Conservation (phyloP, 768 basidiomycete genomes). For the Podaxis sp. region DNA sequence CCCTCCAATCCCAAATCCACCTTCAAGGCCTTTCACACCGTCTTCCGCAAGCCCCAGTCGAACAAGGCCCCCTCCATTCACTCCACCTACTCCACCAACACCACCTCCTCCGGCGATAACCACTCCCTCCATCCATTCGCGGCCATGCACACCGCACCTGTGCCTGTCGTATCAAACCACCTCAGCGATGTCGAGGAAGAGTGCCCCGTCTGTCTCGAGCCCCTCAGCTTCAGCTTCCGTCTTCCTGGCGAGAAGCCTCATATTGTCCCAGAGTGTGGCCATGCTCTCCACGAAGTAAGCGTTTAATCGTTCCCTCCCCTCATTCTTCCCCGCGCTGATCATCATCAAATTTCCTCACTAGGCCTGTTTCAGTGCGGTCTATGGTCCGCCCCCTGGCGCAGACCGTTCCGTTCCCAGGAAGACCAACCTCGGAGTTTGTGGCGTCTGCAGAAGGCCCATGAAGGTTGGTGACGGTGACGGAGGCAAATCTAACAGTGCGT, state of each 20-base stretch:
- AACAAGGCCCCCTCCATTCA: conserved; percentile 43
- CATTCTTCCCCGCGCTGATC: conserved; percentile 9
- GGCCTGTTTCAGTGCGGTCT: conserved; percentile 97
- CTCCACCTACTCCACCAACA: conserved; percentile 51
- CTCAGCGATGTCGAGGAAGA: conserved; percentile 77
- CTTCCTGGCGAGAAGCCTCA: conserved; percentile 97
- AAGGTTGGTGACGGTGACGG: conserved; percentile 88
- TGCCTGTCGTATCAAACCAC: conserved; percentile 71
- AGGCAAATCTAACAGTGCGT: conserved; percentile 84
- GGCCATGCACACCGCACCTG: conserved; percentile 59
- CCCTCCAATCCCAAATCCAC: conserved; percentile 27
- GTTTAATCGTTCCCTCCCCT: conserved; percentile 14
- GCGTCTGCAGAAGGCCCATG: conserved; percentile 96
- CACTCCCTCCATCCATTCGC: conserved; percentile 53
- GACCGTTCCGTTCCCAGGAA: conserved; percentile 60
- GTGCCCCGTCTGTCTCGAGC: conserved; percentile 96
- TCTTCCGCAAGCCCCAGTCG: conserved; percentile 49
- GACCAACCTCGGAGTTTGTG: conserved; percentile 90
- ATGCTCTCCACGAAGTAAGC: conserved; percentile 90
- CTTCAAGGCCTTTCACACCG: conserved; percentile 49
- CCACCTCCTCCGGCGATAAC: conserved; percentile 38
- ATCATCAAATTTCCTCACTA: conserved; percentile 29
- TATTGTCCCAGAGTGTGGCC: conserved; percentile 96
- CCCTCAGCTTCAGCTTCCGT: conserved; percentile 88
- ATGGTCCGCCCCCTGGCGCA: conserved; percentile 78